Percentiles rank a stretch among this genome's conserved stretches.
Conservation (phyloP, 176 grass and related monocot genomes). For the Aegilops speltoides region DNA sequence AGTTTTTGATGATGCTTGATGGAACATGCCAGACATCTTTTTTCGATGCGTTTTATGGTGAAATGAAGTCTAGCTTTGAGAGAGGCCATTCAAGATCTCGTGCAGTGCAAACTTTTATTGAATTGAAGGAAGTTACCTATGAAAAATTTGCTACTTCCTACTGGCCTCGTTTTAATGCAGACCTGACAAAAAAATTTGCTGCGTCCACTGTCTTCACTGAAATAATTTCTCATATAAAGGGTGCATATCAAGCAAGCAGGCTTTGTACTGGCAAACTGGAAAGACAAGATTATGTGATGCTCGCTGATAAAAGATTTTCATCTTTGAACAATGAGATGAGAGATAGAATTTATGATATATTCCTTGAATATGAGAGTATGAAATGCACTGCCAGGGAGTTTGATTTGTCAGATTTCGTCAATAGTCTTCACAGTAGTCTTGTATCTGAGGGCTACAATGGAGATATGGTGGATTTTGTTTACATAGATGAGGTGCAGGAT, state of each 20-base stretch:
- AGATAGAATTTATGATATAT: conserved; percentile 69
- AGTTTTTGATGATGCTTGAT: conserved; percentile 90
- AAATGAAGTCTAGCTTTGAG: conserved; percentile 34
- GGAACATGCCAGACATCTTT: conserved; percentile 64
- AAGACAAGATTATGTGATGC: conserved; percentile 56
- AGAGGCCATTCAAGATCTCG: conserved; percentile 52
- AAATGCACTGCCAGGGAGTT: conserved; percentile 59
- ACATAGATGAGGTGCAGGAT: conserved; percentile 96
- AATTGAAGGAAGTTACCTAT: conserved; percentile 72
- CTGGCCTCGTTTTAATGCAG: conserved; percentile 72
- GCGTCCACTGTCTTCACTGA: conserved; percentile 76
- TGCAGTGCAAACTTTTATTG: conserved; percentile 57
- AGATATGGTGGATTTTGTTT: conserved; percentile 64
- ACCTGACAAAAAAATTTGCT: conserved; percentile 67
- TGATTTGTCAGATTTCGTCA: conserved; percentile 89
- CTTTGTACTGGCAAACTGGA: conserved; percentile 11
- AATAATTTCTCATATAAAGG: conserved; percentile 95
- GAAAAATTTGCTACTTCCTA: conserved; percentile 73
- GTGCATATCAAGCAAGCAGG: conserved; percentile 15
- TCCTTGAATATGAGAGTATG: conserved; percentile 72
- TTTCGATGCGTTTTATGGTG: conserved; percentile 61
- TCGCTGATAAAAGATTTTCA: conserved; percentile 67
- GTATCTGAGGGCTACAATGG: conserved; percentile 43
- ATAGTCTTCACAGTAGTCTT: conserved; percentile 45
- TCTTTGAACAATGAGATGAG: conserved; percentile 42